Conservation (phyloP, 2,329 filamentous ascomycete genomes). For the Dothideomycetes sp. region DNA sequence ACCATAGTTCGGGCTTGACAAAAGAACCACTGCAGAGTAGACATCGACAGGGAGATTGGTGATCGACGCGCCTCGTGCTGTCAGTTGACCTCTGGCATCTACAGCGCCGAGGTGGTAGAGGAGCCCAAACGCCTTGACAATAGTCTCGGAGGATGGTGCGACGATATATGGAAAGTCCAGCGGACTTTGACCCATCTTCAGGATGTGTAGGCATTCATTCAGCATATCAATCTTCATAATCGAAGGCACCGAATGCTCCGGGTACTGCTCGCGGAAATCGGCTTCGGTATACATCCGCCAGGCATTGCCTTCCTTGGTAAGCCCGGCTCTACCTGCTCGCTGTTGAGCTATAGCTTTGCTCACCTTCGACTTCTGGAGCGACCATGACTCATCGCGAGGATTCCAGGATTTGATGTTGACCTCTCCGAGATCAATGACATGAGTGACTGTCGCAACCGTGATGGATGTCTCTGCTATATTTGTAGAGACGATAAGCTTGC, state of each 20-base stretch:
- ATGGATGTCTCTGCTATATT: constrained; percentile 99
- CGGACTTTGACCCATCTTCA: background rate
- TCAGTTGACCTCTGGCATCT: no score
- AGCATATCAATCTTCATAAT: background rate
- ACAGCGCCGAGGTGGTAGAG: background rate
- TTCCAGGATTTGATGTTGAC: constrained; percentile 65
- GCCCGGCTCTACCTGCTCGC: background rate
- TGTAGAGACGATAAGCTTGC: constrained; percentile 59
- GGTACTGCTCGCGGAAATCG: background rate
- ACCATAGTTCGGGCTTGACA: background rate
- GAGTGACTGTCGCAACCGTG: constrained; percentile 84
- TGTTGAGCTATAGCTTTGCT: background rate
- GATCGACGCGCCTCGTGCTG: background rate
- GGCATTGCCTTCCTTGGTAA: background rate
- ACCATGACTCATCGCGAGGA: background rate
- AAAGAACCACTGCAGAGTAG: background rate
- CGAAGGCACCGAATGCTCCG: background rate
- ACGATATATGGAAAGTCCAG: background rate
- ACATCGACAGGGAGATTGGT: background rate
- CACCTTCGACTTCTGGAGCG: background rate
- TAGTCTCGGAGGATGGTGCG: background rate
- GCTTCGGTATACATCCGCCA: constrained; percentile 1
- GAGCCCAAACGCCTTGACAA: background rate
- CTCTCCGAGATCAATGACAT: constrained; percentile 86
- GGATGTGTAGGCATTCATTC: constrained; percentile 1